These are phyloP conservation scores for Fusarium pilosicola DNA, from an alignment of 2,329 filamentous ascomycete species.

Conservation along the genomic window DNA sequence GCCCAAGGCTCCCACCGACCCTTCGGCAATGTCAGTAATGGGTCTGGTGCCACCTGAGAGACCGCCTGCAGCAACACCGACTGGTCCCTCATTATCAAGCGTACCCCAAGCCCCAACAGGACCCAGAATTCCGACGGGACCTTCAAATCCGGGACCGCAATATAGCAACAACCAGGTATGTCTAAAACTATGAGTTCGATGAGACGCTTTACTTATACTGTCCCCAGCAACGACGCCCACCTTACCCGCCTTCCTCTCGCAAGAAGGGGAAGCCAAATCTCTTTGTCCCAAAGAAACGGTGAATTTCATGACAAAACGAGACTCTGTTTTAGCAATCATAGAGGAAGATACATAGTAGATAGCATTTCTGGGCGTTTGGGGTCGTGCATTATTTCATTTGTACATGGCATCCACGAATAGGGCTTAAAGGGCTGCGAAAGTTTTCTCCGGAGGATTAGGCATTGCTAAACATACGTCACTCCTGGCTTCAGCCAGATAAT, in stretches of 20 bases:
- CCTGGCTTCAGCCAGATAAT: neutral
- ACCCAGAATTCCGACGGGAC: constrained; percentile 25
- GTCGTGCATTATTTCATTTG: constrained; percentile 8
- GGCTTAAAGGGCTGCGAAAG: neutral
- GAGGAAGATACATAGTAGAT: constrained; percentile 3
- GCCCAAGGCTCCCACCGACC: constrained; percentile 54
- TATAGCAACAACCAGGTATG: constrained; percentile 38
- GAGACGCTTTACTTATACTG: constrained; percentile 25
- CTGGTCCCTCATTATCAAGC: constrained; percentile 20
- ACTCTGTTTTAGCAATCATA: constrained; percentile 23
- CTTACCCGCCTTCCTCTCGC: constrained; percentile 44
- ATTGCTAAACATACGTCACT: neutral
- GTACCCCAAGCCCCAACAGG: constrained; percentile 9
- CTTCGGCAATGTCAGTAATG: constrained; percentile 63
- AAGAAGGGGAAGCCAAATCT: constrained; percentile 57
- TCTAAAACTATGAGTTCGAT: neutral
- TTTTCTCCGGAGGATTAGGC: neutral
- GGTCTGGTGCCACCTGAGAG: constrained; percentile 59
- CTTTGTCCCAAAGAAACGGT: constrained; percentile 56
- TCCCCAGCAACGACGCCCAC: constrained; percentile 26
- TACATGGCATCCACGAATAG: constrained; percentile 1
- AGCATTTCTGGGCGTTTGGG: constrained; percentile 39
- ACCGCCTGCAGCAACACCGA: constrained; percentile 47
- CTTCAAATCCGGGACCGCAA: constrained; percentile 35
- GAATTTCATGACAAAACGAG: neutral